Base-by-base conservation (phyloP, 2,329 filamentous ascomycete genomes). In the Salinomyces thailandicus region DNA sequence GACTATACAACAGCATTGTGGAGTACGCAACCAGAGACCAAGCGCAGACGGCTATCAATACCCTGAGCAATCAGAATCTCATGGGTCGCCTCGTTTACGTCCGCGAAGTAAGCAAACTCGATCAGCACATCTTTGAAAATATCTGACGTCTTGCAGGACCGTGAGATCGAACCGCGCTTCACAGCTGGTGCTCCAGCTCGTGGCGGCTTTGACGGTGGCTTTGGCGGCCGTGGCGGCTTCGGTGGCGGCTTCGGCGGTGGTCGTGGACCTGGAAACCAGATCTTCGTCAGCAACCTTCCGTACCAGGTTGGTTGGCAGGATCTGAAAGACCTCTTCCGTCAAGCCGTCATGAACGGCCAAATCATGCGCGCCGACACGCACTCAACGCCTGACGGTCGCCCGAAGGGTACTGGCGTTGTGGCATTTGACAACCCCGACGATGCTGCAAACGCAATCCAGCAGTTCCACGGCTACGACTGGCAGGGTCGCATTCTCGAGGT, bases 1-100 rank as follows among this genome's bases (percentile, higher is more conserved):
- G 30, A 43, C 31, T 26, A 39, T 27, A 19, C 22, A 12, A 14
- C 50, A 94, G 86, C 73, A 98, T 98, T 85, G 91, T 98, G 81
- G 91, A 98, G 81, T 98, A 98, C 79, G 87, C 87, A 65, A 95
- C 89, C 58, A 85, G 87, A 78, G 91, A 98, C 61, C 86, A 98
- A 81, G 91, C 91, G 62, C 91, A 96, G 67, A 82, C 85, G 65
- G 91, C 91, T 60, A 91, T 98, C 69, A 81, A 84, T 64, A 91
- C 86, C 61, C 83, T 98, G 67, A 95, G 87, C 77, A 98, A 98
- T 71, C 89, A 95, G 67, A 95, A 93, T 63, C 73, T 98, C 44
- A 96, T 96, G 89, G 91, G 91, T 42, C 81, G 91, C 64, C 81
- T 98, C 54, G 86, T 98, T 62, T 98, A 98, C 63, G 91, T 98